phyloP scores from a whole-genome alignment of 805 yeast genomes.

The Pichia pseudocactophila region DNA sequence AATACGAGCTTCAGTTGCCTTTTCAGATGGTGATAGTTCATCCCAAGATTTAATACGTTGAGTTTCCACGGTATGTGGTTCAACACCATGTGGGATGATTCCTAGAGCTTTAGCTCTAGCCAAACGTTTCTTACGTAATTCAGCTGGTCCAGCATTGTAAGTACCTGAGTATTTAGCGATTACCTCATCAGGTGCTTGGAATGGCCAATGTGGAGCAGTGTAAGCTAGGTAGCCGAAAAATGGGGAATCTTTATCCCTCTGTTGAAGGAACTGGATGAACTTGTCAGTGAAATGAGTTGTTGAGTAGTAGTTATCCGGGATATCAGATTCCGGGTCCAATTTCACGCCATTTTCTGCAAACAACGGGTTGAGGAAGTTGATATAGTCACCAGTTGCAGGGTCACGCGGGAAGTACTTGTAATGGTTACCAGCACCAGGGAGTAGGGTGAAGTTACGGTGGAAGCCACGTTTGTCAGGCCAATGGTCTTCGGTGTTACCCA shows the following conservation, averaged over 20 bases:
- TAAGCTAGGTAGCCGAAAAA: constrained; percentile 47
- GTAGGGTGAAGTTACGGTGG: constrained; percentile 38
- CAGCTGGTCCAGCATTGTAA: constrained; percentile 42
- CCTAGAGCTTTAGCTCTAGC: constrained; percentile 36
- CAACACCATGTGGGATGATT: constrained; percentile 34
- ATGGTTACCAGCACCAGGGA: constrained; percentile 54
- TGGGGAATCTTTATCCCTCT: constrained; percentile 35
- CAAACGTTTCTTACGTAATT: constrained; percentile 32
- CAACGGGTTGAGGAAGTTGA: constrained; percentile 31
- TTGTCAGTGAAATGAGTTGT: constrained; percentile 37
- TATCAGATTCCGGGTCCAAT: constrained; percentile 27
- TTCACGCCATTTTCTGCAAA: constrained; percentile 32
- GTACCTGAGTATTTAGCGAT: constrained; percentile 40
- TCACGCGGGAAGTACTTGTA: constrained; percentile 37
- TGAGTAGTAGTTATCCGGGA: constrained; percentile 42
- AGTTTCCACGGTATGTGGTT: constrained; percentile 37
- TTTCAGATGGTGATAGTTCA: constrained; percentile 32
- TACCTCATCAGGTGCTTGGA: constrained; percentile 45
- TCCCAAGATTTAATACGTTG: constrained; percentile 36
- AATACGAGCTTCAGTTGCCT: constrained; percentile 31
- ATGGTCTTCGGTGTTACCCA: constrained; percentile 39
- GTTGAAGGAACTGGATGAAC: constrained; percentile 21
- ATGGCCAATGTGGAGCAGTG: constrained; percentile 64
- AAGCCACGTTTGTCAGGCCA: constrained; percentile 45
- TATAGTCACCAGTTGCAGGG: constrained; percentile 16